A percentile compares a stretch with the other conserved stretches of the same genome.
phyloP scores from a whole-genome alignment of 164 flowering plant genomes.

The Aristolochia contorta region DNA sequence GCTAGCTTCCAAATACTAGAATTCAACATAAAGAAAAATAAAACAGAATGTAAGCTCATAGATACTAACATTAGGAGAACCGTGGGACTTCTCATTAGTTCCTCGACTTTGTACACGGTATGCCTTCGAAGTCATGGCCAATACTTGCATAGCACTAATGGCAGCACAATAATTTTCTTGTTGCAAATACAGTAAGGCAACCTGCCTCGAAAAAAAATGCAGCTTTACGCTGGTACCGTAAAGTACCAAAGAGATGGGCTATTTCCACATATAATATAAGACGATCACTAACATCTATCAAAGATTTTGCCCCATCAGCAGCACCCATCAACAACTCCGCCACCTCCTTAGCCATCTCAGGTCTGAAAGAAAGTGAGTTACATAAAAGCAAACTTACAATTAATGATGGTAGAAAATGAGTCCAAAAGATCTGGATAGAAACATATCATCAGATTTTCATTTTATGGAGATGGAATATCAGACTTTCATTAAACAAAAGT shows the following conservation, averaged over 20 bases:
- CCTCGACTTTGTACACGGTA: slow-evolving; percentile 95
- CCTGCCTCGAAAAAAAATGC: slow-evolving; percentile 98
- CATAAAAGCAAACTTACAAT: too few relatives aligned
- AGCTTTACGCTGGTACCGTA: slow-evolving; percentile 94
- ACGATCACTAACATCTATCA: slow-evolving; percentile 93
- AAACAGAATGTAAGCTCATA: too few relatives aligned
- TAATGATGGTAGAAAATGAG: too few relatives aligned
- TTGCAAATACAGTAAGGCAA: slow-evolving; percentile 91
- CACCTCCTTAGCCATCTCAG: slow-evolving; percentile 81
- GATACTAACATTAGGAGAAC: slow-evolving; percentile 43
- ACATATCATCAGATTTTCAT: too few relatives aligned
- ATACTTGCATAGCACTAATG: slow-evolving; percentile 93
- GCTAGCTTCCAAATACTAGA: too few relatives aligned
- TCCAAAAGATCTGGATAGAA: too few relatives aligned
- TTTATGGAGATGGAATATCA: too few relatives aligned
- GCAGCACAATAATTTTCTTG: slow-evolving; percentile 88
- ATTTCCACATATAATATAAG: slow-evolving; percentile 83
- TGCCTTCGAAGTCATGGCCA: slow-evolving; percentile 91
- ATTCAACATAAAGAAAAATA: too few relatives aligned
- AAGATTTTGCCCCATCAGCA: slow-evolving; percentile 96
- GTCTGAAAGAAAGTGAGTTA: slow-evolving; percentile 25
- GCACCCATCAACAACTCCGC: slow-evolving; percentile 83
- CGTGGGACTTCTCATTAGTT: slow-evolving; percentile 30
- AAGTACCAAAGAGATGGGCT: slow-evolving; percentile 87
- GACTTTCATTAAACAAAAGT: too few relatives aligned